Base-by-base conservation (phyloP, 2,329 filamentous ascomycete genomes). In the Xylariaceae sp. region DNA sequence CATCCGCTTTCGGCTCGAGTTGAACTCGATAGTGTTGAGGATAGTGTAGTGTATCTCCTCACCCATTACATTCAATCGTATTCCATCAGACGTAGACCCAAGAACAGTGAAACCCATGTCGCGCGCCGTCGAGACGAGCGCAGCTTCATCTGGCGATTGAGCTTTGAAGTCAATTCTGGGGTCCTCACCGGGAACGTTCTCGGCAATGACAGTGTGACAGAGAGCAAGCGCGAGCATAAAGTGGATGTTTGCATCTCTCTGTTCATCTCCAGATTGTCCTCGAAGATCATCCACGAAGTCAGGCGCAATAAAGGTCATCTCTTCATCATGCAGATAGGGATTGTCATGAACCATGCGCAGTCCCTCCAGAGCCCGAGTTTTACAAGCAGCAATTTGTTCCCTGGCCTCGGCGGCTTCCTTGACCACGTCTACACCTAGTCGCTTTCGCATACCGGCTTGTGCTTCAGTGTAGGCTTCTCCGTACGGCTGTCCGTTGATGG, bases 391-490 rank as follows among this genome's bases (percentile, higher is more conserved):
- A 67, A 99, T 97, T 71, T 96, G 88, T 61, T 83, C 82, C 39
- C 82, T 84, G 56, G 88, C 89, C 67, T 82, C 84, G 44, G 84
- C 87, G 2, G 82, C 85, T 72, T 97, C 92, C 64, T 86, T 86
- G 64, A 93, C 92, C 3, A 92, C 88, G 70, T 97, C 87, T 54
- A 96, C 82, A 53, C 94, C 94, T 74, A 93, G 78, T 61, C 94
- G 85, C 74, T 93, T 92, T 72, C 96, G 92, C 90, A 99, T 94
- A 59, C 94, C 94, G 55, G 93, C 90, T 74, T 96, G 90, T 0
- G 94, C 94, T 74, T 99, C 94, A 0, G 95, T 99, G 70, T 97
- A 99, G 0, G 94, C 94, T 76, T 99, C 94, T 62, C 95, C 94
- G 67, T 99, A 99, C 0, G 92, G 87, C 61, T 94, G 84, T n/a